Base-by-base conservation (phyloP, 352 stramenopile genomes). In the Plasmopara halstedii region DNA sequence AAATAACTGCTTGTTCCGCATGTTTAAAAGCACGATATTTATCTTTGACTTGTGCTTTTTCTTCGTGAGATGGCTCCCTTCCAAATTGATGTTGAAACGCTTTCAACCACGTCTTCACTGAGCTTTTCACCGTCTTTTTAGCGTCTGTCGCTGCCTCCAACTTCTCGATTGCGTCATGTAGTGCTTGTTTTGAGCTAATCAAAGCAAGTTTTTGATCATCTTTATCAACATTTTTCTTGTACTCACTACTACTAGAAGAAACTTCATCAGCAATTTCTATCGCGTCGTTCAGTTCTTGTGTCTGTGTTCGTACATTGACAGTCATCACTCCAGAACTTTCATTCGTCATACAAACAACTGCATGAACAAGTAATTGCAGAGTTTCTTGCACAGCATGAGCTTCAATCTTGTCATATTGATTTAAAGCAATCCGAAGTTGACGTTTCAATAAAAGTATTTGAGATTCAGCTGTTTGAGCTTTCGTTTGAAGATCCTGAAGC, bases 21-120 rank as follows among this genome's bases (percentile, higher is more conserved):
- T 64, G 59, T 52, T 91, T 88, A 62, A 91, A 91, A 17, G 62
- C 59, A 17, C 86, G 18, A 32, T 91, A 91, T 25, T 85, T 50
- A 17, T 85, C 73, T 35, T 88, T 88, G 22, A 88, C 79, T 27
- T 77, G 62, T 6, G 76, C 64, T 39, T 91, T 88, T 32, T 91
- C 79, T n/a, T 85, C 67, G n/a, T 88, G 78, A 18, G 62, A 70
- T 5, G 76, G 79, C 0, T 88, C 76, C 0, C 73, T 63, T 0
- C 58, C 53, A 39, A 84, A 51, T 26, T 60, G 49, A 9, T 38
- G 34, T 44, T 83, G 62, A 26, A 91, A 91, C 2, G 61, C 60
- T 6, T 55, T 41, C 14, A 91, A 58, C 79, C 76, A 91, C 5
- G 52, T 37, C 55, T 86, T 91, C 42, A 91, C 83, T 6, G 46